Evolutionary conservation across 768 basidiomycete species (phyloP).

Genomic region (Agaricus subrufescens): DNA sequence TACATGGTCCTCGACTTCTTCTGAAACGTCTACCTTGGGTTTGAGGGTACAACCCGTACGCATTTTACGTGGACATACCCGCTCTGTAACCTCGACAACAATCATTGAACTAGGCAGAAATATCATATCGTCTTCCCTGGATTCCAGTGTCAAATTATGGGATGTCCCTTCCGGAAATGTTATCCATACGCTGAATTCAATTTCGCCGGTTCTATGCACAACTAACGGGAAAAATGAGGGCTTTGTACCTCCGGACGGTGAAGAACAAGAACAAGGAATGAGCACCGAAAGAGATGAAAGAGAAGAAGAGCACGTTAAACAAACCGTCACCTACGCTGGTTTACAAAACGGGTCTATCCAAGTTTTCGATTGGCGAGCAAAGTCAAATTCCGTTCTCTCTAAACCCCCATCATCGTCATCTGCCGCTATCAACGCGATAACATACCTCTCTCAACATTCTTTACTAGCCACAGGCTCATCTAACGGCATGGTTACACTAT

Average conservation of each 20-base stretch:
- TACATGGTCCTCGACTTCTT: constrained; percentile 1
- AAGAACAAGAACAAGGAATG: constrained; percentile 29
- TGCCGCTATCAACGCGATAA: constrained; percentile 36
- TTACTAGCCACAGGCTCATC: constrained; percentile 58
- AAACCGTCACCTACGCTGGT: constrained; percentile 49
- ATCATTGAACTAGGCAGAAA: constrained; percentile 67
- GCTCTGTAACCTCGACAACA: constrained; percentile 55
- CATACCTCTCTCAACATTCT: constrained; percentile 32
- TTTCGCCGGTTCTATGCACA: constrained; percentile 40
- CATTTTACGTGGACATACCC: constrained; percentile 60
- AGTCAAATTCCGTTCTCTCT: constrained; percentile 18
- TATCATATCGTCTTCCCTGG: constrained; percentile 62
- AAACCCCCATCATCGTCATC: constrained; percentile 4
- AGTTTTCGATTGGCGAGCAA: constrained; percentile 47
- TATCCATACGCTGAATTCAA: constrained; percentile 38
- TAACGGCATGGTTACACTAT: constrained; percentile 49
- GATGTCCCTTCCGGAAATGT: constrained; percentile 54
- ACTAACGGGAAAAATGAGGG: constrained; percentile 34
- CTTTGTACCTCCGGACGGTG: constrained; percentile 22
- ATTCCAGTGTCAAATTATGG: constrained; percentile 70
- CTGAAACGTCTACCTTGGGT: constrained; percentile 11
- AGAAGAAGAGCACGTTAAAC: constrained; percentile 18
- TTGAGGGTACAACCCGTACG: constrained; percentile 48
- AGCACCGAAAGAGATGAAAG: constrained; percentile 27
- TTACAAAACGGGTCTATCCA: constrained; percentile 54